phyloP scores from a whole-genome alignment of 2,329 filamentous ascomycete species.

The Calonectria hawksworthii region DNA sequence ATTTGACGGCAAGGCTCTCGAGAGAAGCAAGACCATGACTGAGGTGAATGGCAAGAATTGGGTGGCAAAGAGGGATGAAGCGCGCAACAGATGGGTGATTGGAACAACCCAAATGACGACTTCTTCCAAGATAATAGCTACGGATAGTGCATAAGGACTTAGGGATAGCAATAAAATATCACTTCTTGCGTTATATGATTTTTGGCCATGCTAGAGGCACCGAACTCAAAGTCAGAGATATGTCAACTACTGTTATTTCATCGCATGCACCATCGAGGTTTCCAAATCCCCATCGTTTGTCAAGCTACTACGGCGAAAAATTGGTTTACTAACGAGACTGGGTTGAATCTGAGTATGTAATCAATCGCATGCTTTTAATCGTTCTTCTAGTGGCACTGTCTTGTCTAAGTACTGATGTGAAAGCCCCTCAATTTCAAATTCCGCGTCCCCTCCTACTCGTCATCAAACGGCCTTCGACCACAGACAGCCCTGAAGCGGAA shows the following conservation, averaged over 20 bases:
- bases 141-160: neutral
- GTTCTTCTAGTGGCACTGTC: neutral
- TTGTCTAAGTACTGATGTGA: neutral
- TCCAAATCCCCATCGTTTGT: too few species aligned
- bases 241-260: neutral
- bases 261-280: neutral
- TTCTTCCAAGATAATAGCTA: neutral
- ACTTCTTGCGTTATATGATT: neutral
- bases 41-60: neutral
- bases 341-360: neutral
- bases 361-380: neutral
- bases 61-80: neutral
- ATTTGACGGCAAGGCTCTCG: neutral
- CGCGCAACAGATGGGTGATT: neutral
- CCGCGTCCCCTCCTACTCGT: neutral
- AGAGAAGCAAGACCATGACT: neutral
- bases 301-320: too few species aligned
- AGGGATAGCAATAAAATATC: neutral
- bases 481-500: constrained; percentile 14
- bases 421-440: neutral
- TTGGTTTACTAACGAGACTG: too few species aligned
- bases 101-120: neutral
- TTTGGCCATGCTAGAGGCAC: neutral
- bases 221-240: neutral
- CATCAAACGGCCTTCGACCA: neutral